These are phyloP conservation scores for Spathaspora gorwiae DNA, from an alignment of 805 yeast genomes.

Conservation along the genomic window DNA sequence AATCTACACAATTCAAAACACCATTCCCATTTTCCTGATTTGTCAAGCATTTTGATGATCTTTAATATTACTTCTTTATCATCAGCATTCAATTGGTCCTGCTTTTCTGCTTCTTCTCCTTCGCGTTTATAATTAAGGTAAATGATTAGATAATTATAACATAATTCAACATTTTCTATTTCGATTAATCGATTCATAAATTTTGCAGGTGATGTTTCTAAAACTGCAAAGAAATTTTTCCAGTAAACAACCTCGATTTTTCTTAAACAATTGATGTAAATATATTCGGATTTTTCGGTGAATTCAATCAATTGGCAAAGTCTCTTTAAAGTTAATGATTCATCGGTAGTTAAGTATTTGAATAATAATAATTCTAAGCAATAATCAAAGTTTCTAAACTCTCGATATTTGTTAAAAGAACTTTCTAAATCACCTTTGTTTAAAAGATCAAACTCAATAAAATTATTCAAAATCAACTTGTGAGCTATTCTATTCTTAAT, in stretches of 20 bases:
- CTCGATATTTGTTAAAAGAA: conserved; percentile 29
- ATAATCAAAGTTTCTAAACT: conserved; percentile 42
- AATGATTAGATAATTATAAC: conserved; percentile 49
- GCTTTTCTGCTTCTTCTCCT: conserved; percentile 17
- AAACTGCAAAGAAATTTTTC: conserved; percentile 42
- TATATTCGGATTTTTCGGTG: conserved; percentile 18
- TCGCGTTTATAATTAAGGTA: conserved; percentile 48
- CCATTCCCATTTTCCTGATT: conserved; percentile 45
- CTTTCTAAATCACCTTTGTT: conserved; percentile 19
- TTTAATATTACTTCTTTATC: conserved; percentile 41
- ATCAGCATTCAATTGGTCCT: conserved; percentile 15
- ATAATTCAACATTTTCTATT: conserved; percentile 39
- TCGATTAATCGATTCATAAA: conserved; percentile 40
- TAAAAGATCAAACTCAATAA: conserved; percentile 44
- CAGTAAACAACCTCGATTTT: conserved; percentile 56
- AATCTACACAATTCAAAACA: conserved; percentile 53
- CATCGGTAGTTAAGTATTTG: conserved; percentile 28
- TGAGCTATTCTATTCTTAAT: conserved; percentile 32
- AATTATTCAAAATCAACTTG: conserved; percentile 41
- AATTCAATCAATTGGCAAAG: conserved; percentile 20
- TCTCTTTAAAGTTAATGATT: conserved; percentile 6
- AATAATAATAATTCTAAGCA: conserved; percentile 48
- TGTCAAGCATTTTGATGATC: conserved; percentile 40
- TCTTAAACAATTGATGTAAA: conserved; percentile 53
- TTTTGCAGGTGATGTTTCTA: conserved; percentile 41